Conservation (phyloP, 192 early-diverging fungal genomes). For the Phlyctochytrium arcticum region DNA sequence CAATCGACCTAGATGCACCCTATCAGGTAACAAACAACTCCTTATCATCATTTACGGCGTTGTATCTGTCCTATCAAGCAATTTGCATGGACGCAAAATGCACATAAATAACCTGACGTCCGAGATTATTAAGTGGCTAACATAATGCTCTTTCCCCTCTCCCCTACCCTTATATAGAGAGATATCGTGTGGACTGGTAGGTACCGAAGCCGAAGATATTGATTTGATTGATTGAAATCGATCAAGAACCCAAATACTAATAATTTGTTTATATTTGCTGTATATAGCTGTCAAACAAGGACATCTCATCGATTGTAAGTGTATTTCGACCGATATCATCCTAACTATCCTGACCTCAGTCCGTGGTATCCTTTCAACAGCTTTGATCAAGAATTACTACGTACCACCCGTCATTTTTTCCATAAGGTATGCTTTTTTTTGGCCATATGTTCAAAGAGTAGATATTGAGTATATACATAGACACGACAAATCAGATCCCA, state of each 20-base stretch:
- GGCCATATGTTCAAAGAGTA: no score
- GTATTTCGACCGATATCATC: background rate
- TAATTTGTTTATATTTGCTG: background rate
- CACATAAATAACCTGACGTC: no score
- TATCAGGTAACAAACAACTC: slow-evolving; percentile 11
- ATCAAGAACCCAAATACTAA: background rate
- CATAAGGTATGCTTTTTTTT: background rate
- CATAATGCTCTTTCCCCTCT: no score
- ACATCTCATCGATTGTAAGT: slow-evolving; percentile 22
- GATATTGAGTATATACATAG: no score
- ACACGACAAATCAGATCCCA: no score
- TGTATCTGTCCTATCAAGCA: background rate
- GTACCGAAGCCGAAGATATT: no score
- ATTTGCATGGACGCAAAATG: no score
- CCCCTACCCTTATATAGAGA: slow-evolving; percentile 2
- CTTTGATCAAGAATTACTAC: slow-evolving; percentile 23
- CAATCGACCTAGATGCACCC: slow-evolving; percentile 9
- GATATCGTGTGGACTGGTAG: slow-evolving; percentile 24
- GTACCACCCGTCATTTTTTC: slow-evolving; percentile 25
- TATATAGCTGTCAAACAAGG: slow-evolving; percentile 6
- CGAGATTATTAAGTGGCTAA: no score
- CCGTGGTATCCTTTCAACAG: no score
- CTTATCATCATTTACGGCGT: background rate
- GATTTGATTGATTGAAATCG: no score
- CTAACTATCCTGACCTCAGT: background rate